Base-by-base conservation (phyloP, 345 rosid genomes). In the Populus nigra region DNA sequence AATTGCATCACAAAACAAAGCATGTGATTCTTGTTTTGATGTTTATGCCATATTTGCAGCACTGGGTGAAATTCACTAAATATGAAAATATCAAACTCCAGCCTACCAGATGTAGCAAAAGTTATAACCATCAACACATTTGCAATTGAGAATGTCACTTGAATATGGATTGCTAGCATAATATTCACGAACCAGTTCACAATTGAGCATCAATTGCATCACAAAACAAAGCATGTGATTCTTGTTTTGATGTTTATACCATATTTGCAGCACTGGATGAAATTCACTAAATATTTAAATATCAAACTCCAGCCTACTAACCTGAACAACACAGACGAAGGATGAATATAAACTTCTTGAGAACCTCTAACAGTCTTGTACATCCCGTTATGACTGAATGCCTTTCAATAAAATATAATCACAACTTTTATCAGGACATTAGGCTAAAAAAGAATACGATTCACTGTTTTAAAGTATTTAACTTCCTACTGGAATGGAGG, bases 291-390 rank as follows among this genome's bases (percentile, higher is more conserved):
- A 29, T 23, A 39, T 33, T 77, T 68, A 36, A 68, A 17, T 15
- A 11, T 69, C 27, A 27, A 73, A 68, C 20, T 38, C 10, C 43
- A 72, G 35, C 59, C 4, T 72, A 84, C 91, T 77, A 72, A 94
- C 98, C 98, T 89, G 89, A 95, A 91, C 73, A 93, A 85, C 68
- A 95, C 93, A 7, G 97, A 93, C 23, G 99, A 95, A 0, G 97
- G 98, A 82, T 95, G 99, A 71, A 93, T 89, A 78, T 89, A 85
- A 80, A 93, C 96, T 89, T 95, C 99, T 85, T 90, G 92, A 74
- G 92, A 89, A 77, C 97, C 92, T 86, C 98, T 86, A 18, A 92
- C 72, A 8, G 99, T 93, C 89, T 89, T 93, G 88, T 87, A 95
- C 89, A 90, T 88, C 50, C 98, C 98, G 45, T 80, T 78, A 72